Base-by-base conservation (phyloP, 805 yeast genomes). In the Candida adriatica region DNA sequence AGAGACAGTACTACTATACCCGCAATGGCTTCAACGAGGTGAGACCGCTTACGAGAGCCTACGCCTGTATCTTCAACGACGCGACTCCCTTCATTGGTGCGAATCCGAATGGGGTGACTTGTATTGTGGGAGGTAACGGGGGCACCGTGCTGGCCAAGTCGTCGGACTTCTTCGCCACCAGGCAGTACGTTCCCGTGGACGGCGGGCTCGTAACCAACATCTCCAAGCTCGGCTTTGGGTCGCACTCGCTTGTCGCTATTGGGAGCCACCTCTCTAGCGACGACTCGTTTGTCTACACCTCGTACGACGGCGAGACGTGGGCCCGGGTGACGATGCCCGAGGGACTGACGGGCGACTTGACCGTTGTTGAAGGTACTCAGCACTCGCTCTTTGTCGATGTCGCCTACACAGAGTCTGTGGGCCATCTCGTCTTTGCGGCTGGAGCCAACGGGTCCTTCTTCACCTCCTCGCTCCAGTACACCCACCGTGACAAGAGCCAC, bases 361-460 rank as follows among this genome's bases (percentile, higher is more conserved):
- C 61, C 9, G 35, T 60, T 20, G 49, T 61, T 15, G 59, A 56
- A 33, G 65, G 73, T 1, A 57, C 63, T 6, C 48, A 55, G 6
- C 40, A 57, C 33, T 59, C 70, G 4, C 37, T 70, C 6, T 66
- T 66, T 38, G 51, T 71, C 16, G 63, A 62, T 26, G 58, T 63
- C 16, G 36, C 40, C 24, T 42, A 46, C 17, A 14, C 41, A 13
- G 31, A 33, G n/a, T 24, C 32, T 4, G 41, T 46, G 19, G 66
- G 66, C 14, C 48, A 49, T 23, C 33, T 59, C 26, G 58, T 48
- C 42, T 45, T 51, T 18, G 47, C 58, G 14, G 39, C 75, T 42
- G 75, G 83, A 4, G 27, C 39, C 2, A 55, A 71, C 9, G 85
- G 87, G 1, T 51, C 71, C 19, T 62, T 58, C 33, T 78, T 73